These are phyloP conservation scores for Trichoderma pleuroti DNA, from an alignment of 2,329 filamentous ascomycete species.

Conservation along the genomic window DNA sequence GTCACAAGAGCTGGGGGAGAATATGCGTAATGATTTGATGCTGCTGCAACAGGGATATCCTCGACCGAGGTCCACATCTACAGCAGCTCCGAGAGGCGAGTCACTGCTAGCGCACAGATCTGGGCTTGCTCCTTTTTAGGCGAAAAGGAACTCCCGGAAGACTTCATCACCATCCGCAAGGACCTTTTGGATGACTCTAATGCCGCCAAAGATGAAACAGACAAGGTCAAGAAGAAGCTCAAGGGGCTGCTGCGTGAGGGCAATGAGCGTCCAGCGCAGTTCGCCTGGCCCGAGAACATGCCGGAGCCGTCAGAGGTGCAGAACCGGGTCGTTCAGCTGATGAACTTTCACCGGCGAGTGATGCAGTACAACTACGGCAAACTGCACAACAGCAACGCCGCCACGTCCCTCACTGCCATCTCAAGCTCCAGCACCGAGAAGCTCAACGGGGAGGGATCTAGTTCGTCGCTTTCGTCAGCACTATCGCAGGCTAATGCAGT, in stretches of 20 bases:
- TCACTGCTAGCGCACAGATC: constrained; percentile 94
- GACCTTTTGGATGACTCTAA: constrained; percentile 96
- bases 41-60: constrained; percentile 86
- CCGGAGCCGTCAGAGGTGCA: constrained; percentile 93
- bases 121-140: constrained; percentile 88
- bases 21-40: constrained; percentile 91
- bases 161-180: constrained; percentile 88
- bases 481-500: constrained; percentile 60
- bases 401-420: constrained; percentile 59
- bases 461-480: constrained; percentile 44
- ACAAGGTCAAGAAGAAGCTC: constrained; percentile 99
- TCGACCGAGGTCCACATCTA: constrained; percentile 91
- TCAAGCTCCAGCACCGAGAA: constrained; percentile 50
- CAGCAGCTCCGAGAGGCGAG: constrained; percentile 90
- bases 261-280: constrained; percentile 89
- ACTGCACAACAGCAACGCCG: constrained; percentile 65
- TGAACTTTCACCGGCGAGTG: constrained; percentile 94
- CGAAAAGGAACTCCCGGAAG: constrained; percentile 76
- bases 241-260: constrained; percentile 89
- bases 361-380: constrained; percentile 93
- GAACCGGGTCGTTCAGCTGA: constrained; percentile 85
- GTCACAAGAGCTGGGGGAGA: constrained; percentile 88
- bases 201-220: constrained; percentile 98
- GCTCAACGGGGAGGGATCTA: constrained; percentile 39
- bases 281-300: constrained; percentile 96